Evolutionary conservation across 2,329 filamentous ascomycete genomes (phyloP), one percentile per base, ranked within the genome.

Genomic region (Penicillium glabrum): DNA sequence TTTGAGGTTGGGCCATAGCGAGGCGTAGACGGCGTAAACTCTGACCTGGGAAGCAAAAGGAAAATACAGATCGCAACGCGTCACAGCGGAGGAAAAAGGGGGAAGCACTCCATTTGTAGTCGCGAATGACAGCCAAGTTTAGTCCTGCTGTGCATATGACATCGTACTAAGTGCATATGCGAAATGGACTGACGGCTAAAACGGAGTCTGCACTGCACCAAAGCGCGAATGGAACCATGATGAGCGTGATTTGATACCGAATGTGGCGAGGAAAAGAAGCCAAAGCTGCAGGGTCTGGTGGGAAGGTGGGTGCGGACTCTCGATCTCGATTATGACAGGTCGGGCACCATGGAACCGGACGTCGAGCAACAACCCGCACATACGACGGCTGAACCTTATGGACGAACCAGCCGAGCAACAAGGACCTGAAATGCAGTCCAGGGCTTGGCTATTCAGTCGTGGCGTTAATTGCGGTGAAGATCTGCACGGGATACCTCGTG

Each of bases 311-410:
- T 51, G 41, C 51, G 39, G 19, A 46, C 23, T 35, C 27, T 46
- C 39, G 31, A 51, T 56, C 53, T 57, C 44, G 37, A 57, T 58
- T 44, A 47, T 60, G 57, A 62, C 59, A 61, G 62, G 62, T 45
- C 53, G 39, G 52, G 44, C 39, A 53, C 35, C 41, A 31, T 52
- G 27, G 51, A 53, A 46, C 46, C 51, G 57, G 49, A 39, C 57
- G 39, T 47, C 26, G 31, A 54, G 27, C 29, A 27, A 44, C 54
- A 55, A 57, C 51, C 56, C 56, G 56, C 55, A 52, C 51, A 54
- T 48, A 43, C 51, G 58, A 19, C 3, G 60, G 48, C 57, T 60
- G 53, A 61, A 63, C 49, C 57, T 61, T 53, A 24, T 35, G 51
- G 49, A 23, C 27, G 23, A 21, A 19, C 37, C 43, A 54, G 39